Evolutionary conservation across 2,329 filamentous ascomycete genomes (phyloP).

Genomic region (Scolecobasidium constrictum): DNA sequence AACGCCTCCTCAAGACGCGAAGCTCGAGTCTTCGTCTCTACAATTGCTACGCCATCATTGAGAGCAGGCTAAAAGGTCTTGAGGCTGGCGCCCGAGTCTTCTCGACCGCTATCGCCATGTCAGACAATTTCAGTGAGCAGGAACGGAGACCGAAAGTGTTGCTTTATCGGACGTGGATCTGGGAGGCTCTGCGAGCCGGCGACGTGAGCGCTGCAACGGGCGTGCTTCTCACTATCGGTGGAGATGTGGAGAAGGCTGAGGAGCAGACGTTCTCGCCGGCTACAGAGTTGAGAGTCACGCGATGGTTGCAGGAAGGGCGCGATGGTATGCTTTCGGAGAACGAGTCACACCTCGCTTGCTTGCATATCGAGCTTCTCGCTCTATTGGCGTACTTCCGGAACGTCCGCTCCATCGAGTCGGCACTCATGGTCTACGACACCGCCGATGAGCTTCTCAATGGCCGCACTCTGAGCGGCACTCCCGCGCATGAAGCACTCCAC

Average conservation of each 20-base stretch:
- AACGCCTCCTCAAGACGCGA: constrained; percentile 58
- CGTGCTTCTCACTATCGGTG: constrained; percentile 21
- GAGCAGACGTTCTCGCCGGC: constrained; percentile 8
- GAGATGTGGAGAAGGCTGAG: background rate
- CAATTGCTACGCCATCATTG: constrained; percentile 66
- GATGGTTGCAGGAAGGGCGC: constrained; percentile 4
- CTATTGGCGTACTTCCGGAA: constrained; percentile 3
- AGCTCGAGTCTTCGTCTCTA: constrained; percentile 59
- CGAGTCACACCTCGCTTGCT: constrained; percentile 27
- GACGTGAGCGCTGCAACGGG: constrained; percentile 23
- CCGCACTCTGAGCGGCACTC: constrained; percentile 14
- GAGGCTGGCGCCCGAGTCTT: constrained; percentile 55
- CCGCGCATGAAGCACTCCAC: constrained; percentile 51
- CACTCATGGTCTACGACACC: constrained; percentile 27
- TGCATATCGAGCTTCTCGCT: constrained; percentile 23
- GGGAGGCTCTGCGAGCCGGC: constrained; percentile 48
- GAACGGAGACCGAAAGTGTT: constrained; percentile 28
- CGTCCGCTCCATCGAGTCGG: constrained; percentile 8
- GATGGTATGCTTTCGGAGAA: constrained; percentile 2
- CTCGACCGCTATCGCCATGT: constrained; percentile 53
- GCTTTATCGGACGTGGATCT: constrained; percentile 54
- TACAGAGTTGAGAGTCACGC: constrained; percentile 13
- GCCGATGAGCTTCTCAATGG: constrained; percentile 17
- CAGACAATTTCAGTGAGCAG: constrained; percentile 25
- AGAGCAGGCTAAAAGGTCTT: constrained; percentile 46